Evolutionary conservation across 208 protist species (phyloP), one percentile per base, ranked within the genome.

Genomic region (Leishmania braziliensis): DNA sequence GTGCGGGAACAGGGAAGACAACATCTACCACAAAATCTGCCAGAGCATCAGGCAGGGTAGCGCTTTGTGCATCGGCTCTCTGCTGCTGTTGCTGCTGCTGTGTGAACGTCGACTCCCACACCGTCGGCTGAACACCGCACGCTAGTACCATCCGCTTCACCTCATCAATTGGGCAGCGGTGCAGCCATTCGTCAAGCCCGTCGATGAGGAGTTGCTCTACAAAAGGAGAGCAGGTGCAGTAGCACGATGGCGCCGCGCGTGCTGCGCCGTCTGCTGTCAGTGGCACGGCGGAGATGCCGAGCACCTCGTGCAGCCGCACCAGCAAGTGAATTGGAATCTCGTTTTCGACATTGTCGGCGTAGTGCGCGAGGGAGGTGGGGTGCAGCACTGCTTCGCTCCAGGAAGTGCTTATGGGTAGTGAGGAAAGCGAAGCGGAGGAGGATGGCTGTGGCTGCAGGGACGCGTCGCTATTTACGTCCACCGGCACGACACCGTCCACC

Each of bases 1-100:
- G 16, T 71, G 16, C 18, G 3, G 84, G 43, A 26, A 88, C 80
- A 29, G 95, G 95, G 71, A 93, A 98, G 5, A 98, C 83, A 16
- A 98, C 91, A 80, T 98, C 95, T 23, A 96, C 86, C 6, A 98
- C 87, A 78, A 98, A 98, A 86, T 96, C 93, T 29, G 86, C 79
- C 10, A 96, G 46, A 39, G 89, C 80, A 78, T 90, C 63, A 3
- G 88, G 88, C 36, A 89, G 29, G 2, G 46, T 26, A 20, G 74
- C 16, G 66, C 12, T 2, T 50, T 58, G 33, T 3, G 36, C n/a
- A 6, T 18, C 51, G 26, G 48, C 9, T 5, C 50, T 29, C 43
- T 43, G 43, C 51, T 43, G 39, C 56, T 82, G 75, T 54, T 90
- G 78, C 6, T 82, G 75, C 66, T 90, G 78, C 6, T 69, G 82